Base-by-base conservation (phyloP, 257 asterid species). In the Anisodus tanguticus region DNA sequence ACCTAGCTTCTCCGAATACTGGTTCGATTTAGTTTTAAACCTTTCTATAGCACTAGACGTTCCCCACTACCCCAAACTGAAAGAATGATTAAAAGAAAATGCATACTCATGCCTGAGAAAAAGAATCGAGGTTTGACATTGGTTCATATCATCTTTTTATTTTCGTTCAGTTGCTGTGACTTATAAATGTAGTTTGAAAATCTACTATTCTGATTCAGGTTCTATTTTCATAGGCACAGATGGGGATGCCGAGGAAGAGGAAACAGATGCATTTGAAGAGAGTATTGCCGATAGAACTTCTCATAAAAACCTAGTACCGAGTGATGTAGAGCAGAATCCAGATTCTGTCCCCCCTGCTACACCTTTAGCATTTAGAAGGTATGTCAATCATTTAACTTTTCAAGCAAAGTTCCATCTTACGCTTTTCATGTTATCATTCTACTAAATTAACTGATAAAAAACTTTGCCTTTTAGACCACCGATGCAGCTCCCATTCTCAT, bases 241-340 rank as follows among this genome's bases (percentile, higher is more conserved):
- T 86, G 85, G 85, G 35, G 97, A 93, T 63, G 66, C 83, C 13
- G 98, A 93, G 84, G 98, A 92, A 45, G 94, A 92, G 72, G 99
- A 90, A 87, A 82, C 86, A 16, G 94, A 91, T 37, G 84, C 35
- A 45, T 45, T 63, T 17, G 94, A 91, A 82, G 90, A 83, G 90
- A 83, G 70, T 63, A 11, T 60, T 59, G 77, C 47, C 2, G 92
- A 89, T n/a, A 86, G 86, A 81, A 85, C 79, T 49, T 84, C 78
- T 64, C 90, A 89, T 82, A 92, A 87, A 87, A 22, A 72, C 6
- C 82, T 86, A 7, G 47, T 84, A 53, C 93, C 86, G 64, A 87
- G 31, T 35, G 95, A 92, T 15, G 66, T 60, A 9, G 97, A 90
- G 83, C 91, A 82, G 72, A 91, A 88, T 87, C 81, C 84, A 5